These are phyloP conservation scores for Solanum hybrid DNA, from an alignment of 305 asterid genomes.

Conservation along the genomic window DNA sequence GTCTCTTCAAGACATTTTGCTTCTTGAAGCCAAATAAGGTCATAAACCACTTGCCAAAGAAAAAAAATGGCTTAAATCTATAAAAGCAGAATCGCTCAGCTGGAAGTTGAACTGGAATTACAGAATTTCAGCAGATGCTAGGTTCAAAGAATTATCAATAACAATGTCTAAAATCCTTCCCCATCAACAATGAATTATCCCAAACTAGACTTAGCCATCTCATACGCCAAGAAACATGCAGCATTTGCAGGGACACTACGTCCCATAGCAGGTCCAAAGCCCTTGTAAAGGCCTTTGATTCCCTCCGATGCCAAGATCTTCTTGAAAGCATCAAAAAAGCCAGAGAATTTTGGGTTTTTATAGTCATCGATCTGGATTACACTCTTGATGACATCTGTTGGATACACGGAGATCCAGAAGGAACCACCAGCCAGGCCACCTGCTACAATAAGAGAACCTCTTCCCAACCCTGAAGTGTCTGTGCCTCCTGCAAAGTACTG, in stretches of 20 bases:
- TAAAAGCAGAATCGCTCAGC: neutral
- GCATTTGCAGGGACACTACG: slow-evolving; percentile 94
- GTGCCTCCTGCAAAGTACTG: slow-evolving; percentile 76
- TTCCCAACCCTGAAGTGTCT: slow-evolving; percentile 69
- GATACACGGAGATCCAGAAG: slow-evolving; percentile 72
- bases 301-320: slow-evolving; percentile 76
- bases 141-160: neutral
- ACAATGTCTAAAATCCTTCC: neutral
- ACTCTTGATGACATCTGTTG: slow-evolving; percentile 87
- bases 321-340: slow-evolving; percentile 59
- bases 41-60: neutral
- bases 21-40: neutral
- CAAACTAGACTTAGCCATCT: slow-evolving; percentile 64
- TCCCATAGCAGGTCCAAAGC: slow-evolving; percentile 95
- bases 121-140: neutral
- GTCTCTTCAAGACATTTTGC: neutral
- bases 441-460: slow-evolving; percentile 65
- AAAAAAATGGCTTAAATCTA: neutral
- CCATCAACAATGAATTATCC: slow-evolving; percentile 33
- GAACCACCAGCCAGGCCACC: slow-evolving; percentile 90
- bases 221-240: slow-evolving; percentile 92
- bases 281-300: slow-evolving; percentile 80
- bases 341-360: slow-evolving; percentile 76
- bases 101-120: neutral
- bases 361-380: slow-evolving; percentile 81